These are phyloP conservation scores for Zymoseptoria ardabiliae DNA, from an alignment of 2,329 filamentous ascomycete genomes.

Conservation along the genomic window DNA sequence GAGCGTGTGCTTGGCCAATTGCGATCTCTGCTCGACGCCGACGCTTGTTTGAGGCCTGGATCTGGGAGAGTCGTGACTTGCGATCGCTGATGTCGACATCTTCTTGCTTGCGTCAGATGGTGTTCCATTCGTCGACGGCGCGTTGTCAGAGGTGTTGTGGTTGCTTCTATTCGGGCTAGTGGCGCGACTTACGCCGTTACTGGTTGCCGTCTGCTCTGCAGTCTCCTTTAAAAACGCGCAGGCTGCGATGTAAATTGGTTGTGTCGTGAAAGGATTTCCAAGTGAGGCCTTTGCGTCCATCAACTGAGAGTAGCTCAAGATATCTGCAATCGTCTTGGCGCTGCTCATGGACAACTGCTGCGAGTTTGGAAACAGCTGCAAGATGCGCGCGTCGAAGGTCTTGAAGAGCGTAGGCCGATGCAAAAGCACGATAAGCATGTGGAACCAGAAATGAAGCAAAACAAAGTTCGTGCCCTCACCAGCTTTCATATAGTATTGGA, in stretches of 20 bases:
- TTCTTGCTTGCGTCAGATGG: constrained; percentile 9
- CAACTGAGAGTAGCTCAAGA: constrained; percentile 75
- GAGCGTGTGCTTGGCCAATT: constrained; percentile 60
- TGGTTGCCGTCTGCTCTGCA: constrained; percentile 58
- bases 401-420: constrained; percentile 78
- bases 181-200: constrained; percentile 47
- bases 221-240: constrained; percentile 85
- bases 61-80: constrained; percentile 5
- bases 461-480: constrained; percentile 84
- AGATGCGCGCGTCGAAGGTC: constrained; percentile 61
- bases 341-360: constrained; percentile 78
- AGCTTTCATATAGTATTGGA: constrained; percentile 72
- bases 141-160: constrained; percentile 7
- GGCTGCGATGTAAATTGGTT: constrained; percentile 85
- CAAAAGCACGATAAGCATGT: constrained; percentile 74
- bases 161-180: constrained; percentile 36
- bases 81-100: constrained; percentile 8
- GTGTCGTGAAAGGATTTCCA: constrained; percentile 71
- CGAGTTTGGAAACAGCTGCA: constrained; percentile 71
- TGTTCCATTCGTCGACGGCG: constrained; percentile 6
- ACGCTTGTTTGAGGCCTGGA: constrained; percentile 5
- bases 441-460: constrained; percentile 81
- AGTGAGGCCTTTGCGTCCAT: constrained; percentile 81
- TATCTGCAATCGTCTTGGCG: constrained; percentile 86
- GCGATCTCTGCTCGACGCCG: constrained; percentile 26